Evolutionary conservation across 2,329 filamentous ascomycete genomes (phyloP), one percentile per base, ranked within the genome.

Genomic region (Phialocephala subalpina): DNA sequence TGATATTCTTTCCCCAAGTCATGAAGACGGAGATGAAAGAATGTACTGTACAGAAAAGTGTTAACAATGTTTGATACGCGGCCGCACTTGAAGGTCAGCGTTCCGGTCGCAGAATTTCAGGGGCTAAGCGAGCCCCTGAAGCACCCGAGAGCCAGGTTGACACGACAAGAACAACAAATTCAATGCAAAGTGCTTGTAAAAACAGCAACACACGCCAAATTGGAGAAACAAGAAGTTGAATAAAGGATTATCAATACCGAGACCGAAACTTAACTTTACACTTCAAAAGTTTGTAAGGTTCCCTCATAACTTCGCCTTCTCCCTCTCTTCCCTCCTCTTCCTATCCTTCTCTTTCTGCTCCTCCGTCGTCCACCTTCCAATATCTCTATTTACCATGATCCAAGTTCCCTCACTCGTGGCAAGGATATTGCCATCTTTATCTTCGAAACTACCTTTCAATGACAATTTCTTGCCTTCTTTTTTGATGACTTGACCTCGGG

Each of bases 401-500:
- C 62, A 71, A 16, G 66, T 25, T 7, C 68, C 70, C n/a, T 66
- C 58, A 2, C 62, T 55, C 25, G 64, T 62, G 3, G 65, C 65
- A 16, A 69, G 58, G 2, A 70, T 61, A 38, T 58, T 63, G 16
- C 74, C 75, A 36, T 76, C 62, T 42, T 72, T 72, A 63, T 77
- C 74, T 53, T 74, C 73, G 56, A 76, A 70, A 27, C 67, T 70
- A 27, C 73, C 74, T 33, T 62, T 65, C 1, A 73, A 58, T 2
- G 61, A 66, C 22, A 76, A 49, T 67, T 74, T 75, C 36, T 71
- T 73, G 0, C 75, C 74, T 18, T 74, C 73, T 47, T 71, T 72
- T 45, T 70, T 70, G 22, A 71, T 62, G 14, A 75, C 70, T 47
- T 73, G 72, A 2, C 73, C 74, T 9, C 73, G 63, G 6, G 72